These are phyloP conservation scores for Amphicarpaea edgeworthii DNA, from an alignment of 306 rosid genomes.

Conservation along the genomic window DNA sequence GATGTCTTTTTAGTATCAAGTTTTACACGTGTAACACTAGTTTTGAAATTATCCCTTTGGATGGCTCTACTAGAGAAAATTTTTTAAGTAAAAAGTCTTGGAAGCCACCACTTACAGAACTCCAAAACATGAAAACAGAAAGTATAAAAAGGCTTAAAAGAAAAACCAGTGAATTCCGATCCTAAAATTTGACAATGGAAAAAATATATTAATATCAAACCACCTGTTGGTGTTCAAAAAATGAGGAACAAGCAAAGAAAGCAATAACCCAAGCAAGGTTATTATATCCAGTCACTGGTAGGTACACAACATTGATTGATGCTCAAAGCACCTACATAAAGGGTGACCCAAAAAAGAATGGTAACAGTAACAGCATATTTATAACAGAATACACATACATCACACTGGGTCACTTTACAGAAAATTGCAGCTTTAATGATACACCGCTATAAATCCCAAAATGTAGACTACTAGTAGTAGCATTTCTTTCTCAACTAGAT, in stretches of 20 bases:
- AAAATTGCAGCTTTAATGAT: slow-evolving; percentile 53
- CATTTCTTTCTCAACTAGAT: slow-evolving; percentile 45
- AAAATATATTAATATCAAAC: slow-evolving; percentile 52
- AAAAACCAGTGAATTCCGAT: neutral
- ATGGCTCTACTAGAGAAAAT: neutral
- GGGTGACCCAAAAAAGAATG: slow-evolving; percentile 59
- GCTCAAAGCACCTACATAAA: slow-evolving; percentile 49
- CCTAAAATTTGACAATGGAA: neutral
- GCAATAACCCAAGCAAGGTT: slow-evolving; percentile 53
- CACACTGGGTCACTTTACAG: slow-evolving; percentile 56
- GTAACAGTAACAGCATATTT: slow-evolving; percentile 45
- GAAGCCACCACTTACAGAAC: neutral
- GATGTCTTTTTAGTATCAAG: neutral
- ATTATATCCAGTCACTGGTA: slow-evolving; percentile 45
- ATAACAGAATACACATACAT: slow-evolving; percentile 52
- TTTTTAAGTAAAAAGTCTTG: neutral
- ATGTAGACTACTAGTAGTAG: slow-evolving; percentile 44
- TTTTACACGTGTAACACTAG: neutral
- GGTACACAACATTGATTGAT: slow-evolving; percentile 47
- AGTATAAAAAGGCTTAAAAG: neutral
- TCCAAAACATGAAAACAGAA: neutral
- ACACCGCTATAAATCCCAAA: slow-evolving; percentile 53
- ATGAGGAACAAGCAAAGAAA: slow-evolving; percentile 47
- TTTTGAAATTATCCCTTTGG: neutral
- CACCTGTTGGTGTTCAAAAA: slow-evolving; percentile 51